phyloP scores from a whole-genome alignment of 345 rosid species.

The Orychophragmus violaceus region DNA sequence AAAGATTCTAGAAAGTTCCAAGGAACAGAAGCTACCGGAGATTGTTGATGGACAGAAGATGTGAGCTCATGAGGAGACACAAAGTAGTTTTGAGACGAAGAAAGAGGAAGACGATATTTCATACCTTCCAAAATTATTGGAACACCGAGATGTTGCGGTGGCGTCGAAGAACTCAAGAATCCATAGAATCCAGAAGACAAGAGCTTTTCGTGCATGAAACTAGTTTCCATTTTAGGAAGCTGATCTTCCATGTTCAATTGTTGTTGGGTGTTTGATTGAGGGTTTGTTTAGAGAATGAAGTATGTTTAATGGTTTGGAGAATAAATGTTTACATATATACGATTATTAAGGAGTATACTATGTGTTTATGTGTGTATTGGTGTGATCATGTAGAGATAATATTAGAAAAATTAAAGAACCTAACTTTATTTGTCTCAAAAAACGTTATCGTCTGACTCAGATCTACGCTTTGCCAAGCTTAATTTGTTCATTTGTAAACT shows the following conservation, averaged over 20 bases:
- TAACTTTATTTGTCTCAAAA: constrained; percentile 23
- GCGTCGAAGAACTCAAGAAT: constrained; percentile 25
- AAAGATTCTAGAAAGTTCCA: constrained; percentile 29
- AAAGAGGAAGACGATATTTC: constrained; percentile 21
- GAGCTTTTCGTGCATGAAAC: constrained; percentile 40
- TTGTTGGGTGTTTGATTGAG: constrained; percentile 1
- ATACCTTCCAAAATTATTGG: constrained; percentile 39
- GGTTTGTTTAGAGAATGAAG: constrained; percentile 13
- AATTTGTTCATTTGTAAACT: constrained; percentile 24
- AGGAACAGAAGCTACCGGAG: constrained; percentile 23
- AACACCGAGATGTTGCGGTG: constrained; percentile 29
- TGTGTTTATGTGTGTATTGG: constrained; percentile 14
- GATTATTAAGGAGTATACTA: not conserved
- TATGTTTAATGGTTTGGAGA: constrained; percentile 22
- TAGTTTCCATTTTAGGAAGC: constrained; percentile 49
- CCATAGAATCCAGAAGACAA: constrained; percentile 36
- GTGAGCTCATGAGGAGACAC: constrained; percentile 9
- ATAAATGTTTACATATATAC: constrained; percentile 45
- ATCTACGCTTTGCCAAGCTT: constrained; percentile 30
- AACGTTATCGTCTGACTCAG: constrained; percentile 43
- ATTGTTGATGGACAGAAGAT: constrained; percentile 19
- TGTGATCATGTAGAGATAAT: constrained; percentile 24
- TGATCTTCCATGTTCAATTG: constrained; percentile 38
- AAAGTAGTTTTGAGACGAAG: constrained; percentile 16
- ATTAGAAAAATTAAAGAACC: constrained; percentile 29